Conservation (phyloP, 305 asterid genomes). For the Rubia peregrina region DNA sequence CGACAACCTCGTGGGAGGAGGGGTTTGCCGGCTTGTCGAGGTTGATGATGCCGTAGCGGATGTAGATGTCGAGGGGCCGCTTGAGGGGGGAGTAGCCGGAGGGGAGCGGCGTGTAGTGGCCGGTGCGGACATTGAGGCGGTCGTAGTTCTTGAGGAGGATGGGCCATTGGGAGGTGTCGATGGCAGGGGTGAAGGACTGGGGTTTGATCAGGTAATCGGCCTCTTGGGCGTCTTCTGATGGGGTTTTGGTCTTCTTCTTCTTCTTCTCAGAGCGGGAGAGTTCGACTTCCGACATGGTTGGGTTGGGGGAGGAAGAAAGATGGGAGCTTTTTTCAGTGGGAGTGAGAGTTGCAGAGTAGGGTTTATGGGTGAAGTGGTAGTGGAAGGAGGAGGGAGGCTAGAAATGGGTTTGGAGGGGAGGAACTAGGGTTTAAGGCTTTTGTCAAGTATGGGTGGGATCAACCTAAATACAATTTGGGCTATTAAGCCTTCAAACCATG, state of each 20-base stretch:
- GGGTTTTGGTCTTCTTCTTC: conserved; percentile 57
- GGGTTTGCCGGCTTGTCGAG: conserved; percentile 94
- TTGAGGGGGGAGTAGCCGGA: conserved; percentile 83
- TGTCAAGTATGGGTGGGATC: background rate
- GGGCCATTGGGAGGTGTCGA: conserved; percentile 93
- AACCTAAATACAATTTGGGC: background rate
- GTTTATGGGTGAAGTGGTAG: background rate
- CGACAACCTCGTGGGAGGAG: conserved; percentile 95
- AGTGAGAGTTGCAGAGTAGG: background rate
- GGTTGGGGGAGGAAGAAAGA: background rate
- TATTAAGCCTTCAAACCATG: conserved; percentile 22
- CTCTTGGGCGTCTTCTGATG: conserved; percentile 18
- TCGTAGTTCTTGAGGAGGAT: conserved; percentile 88
- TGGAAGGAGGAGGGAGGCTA: conserved; percentile 1
- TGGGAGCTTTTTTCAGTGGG: background rate
- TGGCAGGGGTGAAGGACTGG: conserved; percentile 68
- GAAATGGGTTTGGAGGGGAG: background rate
- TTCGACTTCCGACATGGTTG: conserved; percentile 67
- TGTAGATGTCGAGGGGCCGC: conserved; percentile 68
- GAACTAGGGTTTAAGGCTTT: conserved; percentile 7
- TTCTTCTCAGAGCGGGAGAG: conserved; percentile 55
- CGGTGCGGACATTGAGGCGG: conserved; percentile 78
- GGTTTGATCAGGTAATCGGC: conserved; percentile 75
- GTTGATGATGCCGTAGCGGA: conserved; percentile 78
- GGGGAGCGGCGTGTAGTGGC: conserved; percentile 93